Base-by-base conservation (phyloP, 495 filamentous ascomycete species). In the Tuber magnatum region DNA sequence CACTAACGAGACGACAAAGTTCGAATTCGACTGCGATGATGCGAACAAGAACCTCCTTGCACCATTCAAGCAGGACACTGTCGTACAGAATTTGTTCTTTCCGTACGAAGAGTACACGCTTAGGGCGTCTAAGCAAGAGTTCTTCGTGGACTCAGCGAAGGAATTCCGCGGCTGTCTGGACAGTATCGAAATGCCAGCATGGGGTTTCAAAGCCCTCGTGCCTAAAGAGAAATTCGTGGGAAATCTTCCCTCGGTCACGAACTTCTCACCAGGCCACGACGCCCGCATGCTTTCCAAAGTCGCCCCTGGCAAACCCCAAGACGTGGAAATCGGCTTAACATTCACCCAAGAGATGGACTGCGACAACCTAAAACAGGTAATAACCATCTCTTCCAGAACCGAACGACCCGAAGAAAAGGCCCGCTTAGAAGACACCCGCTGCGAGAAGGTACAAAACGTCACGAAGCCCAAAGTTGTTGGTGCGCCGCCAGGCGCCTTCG, bases 341-440 rank as follows among this genome's bases (percentile, higher is more conserved):
- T 93, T 90, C 83, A 90, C 88, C 3, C 84, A 84, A 0, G 80
- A 86, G 68, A 92, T 92, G 91, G 85, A 90, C 77, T 92, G 91
- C 83, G 82, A 88, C 8, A 81, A 80, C 2, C 84, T 91, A 6
- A 88, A 83, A 39, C 80, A 86, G 12, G 82, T 85, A 2, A 83
- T 92, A n/a, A 81, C 83, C 0, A 73, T 92, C 43, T 83, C 87
- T 28, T 91, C 90, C 48, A 85, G 84, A 0, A 90, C 85, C 6
- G 85, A 86, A n/a, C 28, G 24, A 7, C 40, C 40, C 35, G 69
- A 41, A n/a, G 69, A 41, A 41, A 41, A n/a, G 16, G 28, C 69
- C 40, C 69, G 24, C 4, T 35, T 71, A 10, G 43, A 41, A 41
- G 35, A 48, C 69, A 18, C 46, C 35, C 24, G 40, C 43, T 41